phyloP scores from a whole-genome alignment of 2,329 filamentous ascomycete species.

The Teratosphaeria viscida region DNA sequence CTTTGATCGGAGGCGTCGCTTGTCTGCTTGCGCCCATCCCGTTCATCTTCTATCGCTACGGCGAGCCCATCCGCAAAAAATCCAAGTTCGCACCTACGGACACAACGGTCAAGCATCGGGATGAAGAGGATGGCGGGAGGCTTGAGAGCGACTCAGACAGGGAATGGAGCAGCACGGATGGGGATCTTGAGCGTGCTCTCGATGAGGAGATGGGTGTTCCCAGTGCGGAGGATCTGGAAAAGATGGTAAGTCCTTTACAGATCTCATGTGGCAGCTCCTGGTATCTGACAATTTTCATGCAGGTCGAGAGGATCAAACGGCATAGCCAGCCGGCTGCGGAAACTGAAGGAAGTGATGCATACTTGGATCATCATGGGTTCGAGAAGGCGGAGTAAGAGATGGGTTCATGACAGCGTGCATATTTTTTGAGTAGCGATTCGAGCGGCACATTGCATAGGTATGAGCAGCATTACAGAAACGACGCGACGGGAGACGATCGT shows the following conservation, averaged over 20 bases:
- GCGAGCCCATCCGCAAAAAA: constrained; percentile 14
- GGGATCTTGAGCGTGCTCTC: constrained; percentile 7
- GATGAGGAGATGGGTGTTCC: constrained; percentile 15
- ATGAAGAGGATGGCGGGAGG: constrained; percentile 5
- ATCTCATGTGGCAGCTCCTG: neutral
- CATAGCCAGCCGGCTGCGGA: neutral
- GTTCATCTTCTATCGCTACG: constrained; percentile 25
- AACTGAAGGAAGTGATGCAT: constrained; percentile 5
- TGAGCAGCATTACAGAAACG: neutral
- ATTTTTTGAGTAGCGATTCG: neutral
- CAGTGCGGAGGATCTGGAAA: constrained; percentile 4
- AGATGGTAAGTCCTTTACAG: constrained; percentile 5
- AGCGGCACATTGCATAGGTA: neutral
- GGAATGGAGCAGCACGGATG: constrained; percentile 5
- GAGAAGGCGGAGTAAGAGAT: constrained; percentile 13
- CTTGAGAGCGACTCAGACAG: neutral
- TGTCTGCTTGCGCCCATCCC: constrained; percentile 25
- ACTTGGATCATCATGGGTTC: constrained; percentile 13
- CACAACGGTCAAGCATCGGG: constrained; percentile 1
- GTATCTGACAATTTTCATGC: neutral
- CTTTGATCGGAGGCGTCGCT: constrained; percentile 36
- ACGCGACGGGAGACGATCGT: neutral
- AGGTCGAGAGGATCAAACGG: neutral
- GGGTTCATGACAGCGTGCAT: neutral
- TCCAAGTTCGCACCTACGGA: constrained; percentile 19